A percentile compares a stretch with the other conserved stretches of the same genome.
Conservation (phyloP, 208 protist genomes). For the Naegleria gruberi region DNA sequence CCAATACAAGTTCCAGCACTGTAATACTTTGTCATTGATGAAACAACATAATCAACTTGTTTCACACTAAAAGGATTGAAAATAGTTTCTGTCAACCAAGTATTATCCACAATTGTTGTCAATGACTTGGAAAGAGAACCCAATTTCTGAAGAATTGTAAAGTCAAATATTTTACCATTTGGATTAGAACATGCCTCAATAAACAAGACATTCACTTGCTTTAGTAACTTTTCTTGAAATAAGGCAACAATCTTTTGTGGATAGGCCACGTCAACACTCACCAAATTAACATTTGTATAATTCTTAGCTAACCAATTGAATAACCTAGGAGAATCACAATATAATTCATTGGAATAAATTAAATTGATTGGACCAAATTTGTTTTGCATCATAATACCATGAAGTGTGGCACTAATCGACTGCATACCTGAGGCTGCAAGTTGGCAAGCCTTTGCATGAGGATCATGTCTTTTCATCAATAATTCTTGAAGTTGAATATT, state of each 20-base stretch:
- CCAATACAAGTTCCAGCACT: slow-evolving; percentile 13
- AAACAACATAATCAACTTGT: slow-evolving; percentile 8
- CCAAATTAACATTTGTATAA: neutral
- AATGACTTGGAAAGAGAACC: neutral
- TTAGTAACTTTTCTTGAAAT: neutral
- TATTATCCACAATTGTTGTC: slow-evolving; percentile 10
- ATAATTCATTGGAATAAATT: slow-evolving; percentile 14
- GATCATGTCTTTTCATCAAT: neutral
- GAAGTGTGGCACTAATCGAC: neutral
- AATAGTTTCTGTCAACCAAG: neutral
- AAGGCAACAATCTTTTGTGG: neutral
- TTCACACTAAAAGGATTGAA: slow-evolving; percentile 3
- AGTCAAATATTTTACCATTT: slow-evolving; percentile 22
- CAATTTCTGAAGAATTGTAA: neutral
- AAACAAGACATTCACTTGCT: neutral
- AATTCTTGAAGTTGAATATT: neutral
- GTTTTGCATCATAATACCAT: neutral
- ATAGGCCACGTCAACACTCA: neutral
- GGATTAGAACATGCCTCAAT: slow-evolving; percentile 24
- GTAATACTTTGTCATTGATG: slow-evolving; percentile 14
- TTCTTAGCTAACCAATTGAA: neutral
- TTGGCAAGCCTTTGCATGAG: neutral
- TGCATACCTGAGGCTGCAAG: neutral
- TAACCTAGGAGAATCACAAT: slow-evolving; percentile 22
- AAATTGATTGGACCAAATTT: neutral